phyloP scores from a whole-genome alignment of 805 yeast species.

The Ogataea wickerhamii region DNA sequence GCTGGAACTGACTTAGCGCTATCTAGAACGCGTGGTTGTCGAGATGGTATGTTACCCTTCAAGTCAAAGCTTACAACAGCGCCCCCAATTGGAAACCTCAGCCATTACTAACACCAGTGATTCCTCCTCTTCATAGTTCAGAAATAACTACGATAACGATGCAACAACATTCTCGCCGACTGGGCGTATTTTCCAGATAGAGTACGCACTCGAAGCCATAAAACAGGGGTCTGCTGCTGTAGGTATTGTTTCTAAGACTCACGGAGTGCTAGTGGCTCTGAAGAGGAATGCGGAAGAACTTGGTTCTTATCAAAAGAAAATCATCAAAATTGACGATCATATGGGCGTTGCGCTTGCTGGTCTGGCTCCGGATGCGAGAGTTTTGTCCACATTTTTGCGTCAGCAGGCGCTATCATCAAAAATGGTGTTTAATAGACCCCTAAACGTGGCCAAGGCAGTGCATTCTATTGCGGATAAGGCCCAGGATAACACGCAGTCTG shows the following conservation, averaged over 20 bases:
- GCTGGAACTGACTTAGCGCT: too few relatives aligned
- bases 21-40: too few relatives aligned
- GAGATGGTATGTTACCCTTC: too few relatives aligned
- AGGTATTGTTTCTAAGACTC: slow-evolving; percentile 80
- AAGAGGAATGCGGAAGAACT: slow-evolving; percentile 96
- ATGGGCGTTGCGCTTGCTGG: slow-evolving; percentile 96
- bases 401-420: slow-evolving; percentile 87
- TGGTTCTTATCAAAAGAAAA: slow-evolving; percentile 93
- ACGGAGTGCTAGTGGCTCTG: slow-evolving; percentile 89
- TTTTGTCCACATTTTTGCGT: slow-evolving; percentile 81
- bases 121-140: slow-evolving; percentile 49
- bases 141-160: slow-evolving; percentile 98
- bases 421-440: slow-evolving; percentile 80
- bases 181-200: slow-evolving; percentile 86
- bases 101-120: background rate
- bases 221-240: slow-evolving; percentile 98
- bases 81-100: too few relatives aligned
- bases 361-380: slow-evolving; percentile 96
- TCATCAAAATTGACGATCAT: slow-evolving; percentile 88
- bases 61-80: too few relatives aligned
- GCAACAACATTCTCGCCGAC: slow-evolving; percentile 97
- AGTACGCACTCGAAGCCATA: slow-evolving; percentile 90
- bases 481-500: slow-evolving; percentile 91
- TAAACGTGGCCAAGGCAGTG: slow-evolving; percentile 80
- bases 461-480: slow-evolving; percentile 92